These are phyloP conservation scores for Elasticomyces elasticus DNA, from an alignment of 495 filamentous ascomycete species.

Conservation along the genomic window DNA sequence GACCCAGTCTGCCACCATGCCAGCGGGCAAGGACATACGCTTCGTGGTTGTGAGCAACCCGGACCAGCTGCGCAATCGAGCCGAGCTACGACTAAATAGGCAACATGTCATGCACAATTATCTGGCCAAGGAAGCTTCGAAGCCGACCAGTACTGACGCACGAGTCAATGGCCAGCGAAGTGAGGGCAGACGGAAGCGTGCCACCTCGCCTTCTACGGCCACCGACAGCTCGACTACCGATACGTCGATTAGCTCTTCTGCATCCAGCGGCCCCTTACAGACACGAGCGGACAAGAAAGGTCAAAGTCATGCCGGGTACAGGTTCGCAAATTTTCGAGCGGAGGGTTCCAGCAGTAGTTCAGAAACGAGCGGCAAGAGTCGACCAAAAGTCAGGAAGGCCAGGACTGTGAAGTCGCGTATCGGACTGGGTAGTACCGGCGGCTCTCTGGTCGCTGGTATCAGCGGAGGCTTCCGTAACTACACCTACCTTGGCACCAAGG, in stretches of 20 bases:
- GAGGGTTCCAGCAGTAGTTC: neutral
- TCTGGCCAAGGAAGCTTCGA: conserved; percentile 6
- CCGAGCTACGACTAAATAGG: conserved; percentile 9
- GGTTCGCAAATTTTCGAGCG: neutral
- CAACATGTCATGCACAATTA: conserved; percentile 16
- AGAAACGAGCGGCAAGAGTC: neutral
- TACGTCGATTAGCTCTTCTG: neutral
- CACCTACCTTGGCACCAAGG: neutral
- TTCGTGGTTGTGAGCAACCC: conserved; percentile 11
- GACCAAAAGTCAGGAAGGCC: neutral
- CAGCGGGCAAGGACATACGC: conserved; percentile 1
- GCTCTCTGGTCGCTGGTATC: conserved; percentile 4
- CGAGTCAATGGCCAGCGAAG: neutral
- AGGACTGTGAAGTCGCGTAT: neutral
- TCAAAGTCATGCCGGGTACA: too few species aligned
- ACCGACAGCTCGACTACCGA: neutral
- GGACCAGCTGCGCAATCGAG: conserved; percentile 9
- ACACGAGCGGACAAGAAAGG: too few species aligned
- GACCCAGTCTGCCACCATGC: too few species aligned
- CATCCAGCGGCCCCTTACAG: too few species aligned
- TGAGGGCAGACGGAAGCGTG: neutral
- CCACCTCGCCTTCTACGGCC: neutral
- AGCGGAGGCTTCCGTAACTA: conserved; percentile 7
- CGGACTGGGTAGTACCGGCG: neutral
- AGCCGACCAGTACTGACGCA: conserved; percentile 3